Evolutionary conservation across 169 alveolate genomes (phyloP).

Genomic region (Plasmodium billcollinsi): DNA sequence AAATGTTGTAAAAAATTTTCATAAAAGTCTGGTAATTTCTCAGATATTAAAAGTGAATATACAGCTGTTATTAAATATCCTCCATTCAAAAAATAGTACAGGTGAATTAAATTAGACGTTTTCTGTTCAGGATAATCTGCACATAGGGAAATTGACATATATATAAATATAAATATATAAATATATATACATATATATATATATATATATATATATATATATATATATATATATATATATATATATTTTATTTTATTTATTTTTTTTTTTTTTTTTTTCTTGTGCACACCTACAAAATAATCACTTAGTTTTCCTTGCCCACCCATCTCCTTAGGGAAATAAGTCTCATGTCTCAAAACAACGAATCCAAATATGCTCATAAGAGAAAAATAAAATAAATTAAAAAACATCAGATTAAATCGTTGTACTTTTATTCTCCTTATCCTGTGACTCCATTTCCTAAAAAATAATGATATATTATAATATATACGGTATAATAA

Average conservation of each 20-base stretch:
- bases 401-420: constrained; percentile 61
- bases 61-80: constrained; percentile 81
- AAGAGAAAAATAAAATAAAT: constrained; percentile 46
- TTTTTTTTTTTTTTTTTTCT: background rate
- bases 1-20: constrained; percentile 80
- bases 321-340: constrained; percentile 55
- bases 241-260: background rate
- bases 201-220: too few relatives aligned
- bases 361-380: constrained; percentile 51
- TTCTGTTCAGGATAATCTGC: constrained; percentile 82
- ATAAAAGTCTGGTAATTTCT: constrained; percentile 81
- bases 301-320: constrained; percentile 57
- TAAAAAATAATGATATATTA: constrained; percentile 63
- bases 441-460: constrained; percentile 93
- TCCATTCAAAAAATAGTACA: constrained; percentile 81
- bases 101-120: constrained; percentile 74
- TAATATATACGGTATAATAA: background rate
- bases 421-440: constrained; percentile 90
- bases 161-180: background rate
- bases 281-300: constrained; percentile 22
- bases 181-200: background rate
- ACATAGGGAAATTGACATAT: background rate
- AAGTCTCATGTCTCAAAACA: constrained; percentile 29
- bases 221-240: background rate
- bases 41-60: constrained; percentile 73